phyloP scores from a whole-genome alignment of 2,329 filamentous ascomycete species.

The Blastomyces gilchristii region DNA sequence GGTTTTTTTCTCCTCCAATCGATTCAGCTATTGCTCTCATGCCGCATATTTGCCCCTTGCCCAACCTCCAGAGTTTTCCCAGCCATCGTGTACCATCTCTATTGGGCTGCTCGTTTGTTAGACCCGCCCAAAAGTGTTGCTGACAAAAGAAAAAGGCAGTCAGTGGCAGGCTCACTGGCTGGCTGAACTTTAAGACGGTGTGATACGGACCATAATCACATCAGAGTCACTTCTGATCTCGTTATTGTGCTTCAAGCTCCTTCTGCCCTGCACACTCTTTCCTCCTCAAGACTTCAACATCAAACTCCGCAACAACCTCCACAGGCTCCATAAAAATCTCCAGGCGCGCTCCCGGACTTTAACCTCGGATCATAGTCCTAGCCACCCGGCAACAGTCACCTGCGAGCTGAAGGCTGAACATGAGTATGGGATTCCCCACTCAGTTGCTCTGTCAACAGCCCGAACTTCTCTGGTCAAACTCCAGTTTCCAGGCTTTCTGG shows the following conservation, averaged over 20 bases:
- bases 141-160: background rate
- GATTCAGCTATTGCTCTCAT: background rate
- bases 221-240: background rate
- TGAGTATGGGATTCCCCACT: background rate
- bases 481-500: background rate
- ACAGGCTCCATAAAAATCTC: background rate
- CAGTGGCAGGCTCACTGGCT: background rate
- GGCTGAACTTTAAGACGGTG: background rate
- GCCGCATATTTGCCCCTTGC: background rate
- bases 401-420: background rate
- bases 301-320: background rate
- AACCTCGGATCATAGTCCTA: conserved; percentile 1
- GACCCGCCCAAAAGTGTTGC: background rate
- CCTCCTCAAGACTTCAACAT: background rate
- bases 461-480: background rate
- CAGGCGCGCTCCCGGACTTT: background rate
- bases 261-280: background rate
- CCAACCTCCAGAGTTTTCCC: background rate
- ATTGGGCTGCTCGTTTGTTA: background rate
- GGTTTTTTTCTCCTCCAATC: background rate
- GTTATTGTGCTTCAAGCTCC: background rate
- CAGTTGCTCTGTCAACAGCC: conserved; percentile 1
- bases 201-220: background rate
- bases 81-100: background rate
- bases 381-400: background rate